Conservation (phyloP, 2,329 filamentous ascomycete genomes). For the Trichoderma citrinoviride region DNA sequence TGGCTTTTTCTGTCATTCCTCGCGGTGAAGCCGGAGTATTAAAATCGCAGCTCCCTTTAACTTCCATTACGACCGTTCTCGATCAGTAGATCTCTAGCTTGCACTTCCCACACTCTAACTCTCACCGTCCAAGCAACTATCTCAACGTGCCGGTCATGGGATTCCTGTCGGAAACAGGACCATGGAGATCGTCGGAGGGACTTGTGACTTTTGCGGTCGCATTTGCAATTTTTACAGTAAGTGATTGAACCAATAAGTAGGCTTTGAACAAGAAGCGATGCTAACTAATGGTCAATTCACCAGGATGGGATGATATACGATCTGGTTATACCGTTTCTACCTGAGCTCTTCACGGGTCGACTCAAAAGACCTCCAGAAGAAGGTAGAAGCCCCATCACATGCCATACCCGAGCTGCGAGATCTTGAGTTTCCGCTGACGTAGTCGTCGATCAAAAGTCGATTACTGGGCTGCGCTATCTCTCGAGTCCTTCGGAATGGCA, state of each 20-base stretch:
- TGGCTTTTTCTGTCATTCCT: not conserved
- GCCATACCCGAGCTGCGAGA: not conserved
- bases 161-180: not conserved
- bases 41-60: not conserved
- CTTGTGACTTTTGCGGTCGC: conserved; percentile 17
- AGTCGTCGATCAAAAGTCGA: conserved; percentile 1
- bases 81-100: not conserved
- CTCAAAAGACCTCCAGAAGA: conserved; percentile 16
- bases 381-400: not conserved
- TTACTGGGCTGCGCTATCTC: conserved; percentile 16
- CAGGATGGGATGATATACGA: conserved; percentile 19
- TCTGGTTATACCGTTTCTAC: conserved; percentile 20
- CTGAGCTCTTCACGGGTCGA: conserved; percentile 20
- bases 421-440: not conserved
- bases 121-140: not conserved
- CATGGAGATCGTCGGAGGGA: conserved; percentile 15
- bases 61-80: no score
- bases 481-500: conserved; percentile 19
- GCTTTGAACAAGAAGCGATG: not conserved
- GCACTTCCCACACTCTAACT: not conserved
- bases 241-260: not conserved
- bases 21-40: not conserved
- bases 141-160: not conserved
- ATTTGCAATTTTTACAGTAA: conserved; percentile 18
- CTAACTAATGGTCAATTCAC: not conserved